These are phyloP conservation scores for Aspergillus tamarii DNA, from an alignment of 2,329 filamentous ascomycete genomes.

Conservation along the genomic window DNA sequence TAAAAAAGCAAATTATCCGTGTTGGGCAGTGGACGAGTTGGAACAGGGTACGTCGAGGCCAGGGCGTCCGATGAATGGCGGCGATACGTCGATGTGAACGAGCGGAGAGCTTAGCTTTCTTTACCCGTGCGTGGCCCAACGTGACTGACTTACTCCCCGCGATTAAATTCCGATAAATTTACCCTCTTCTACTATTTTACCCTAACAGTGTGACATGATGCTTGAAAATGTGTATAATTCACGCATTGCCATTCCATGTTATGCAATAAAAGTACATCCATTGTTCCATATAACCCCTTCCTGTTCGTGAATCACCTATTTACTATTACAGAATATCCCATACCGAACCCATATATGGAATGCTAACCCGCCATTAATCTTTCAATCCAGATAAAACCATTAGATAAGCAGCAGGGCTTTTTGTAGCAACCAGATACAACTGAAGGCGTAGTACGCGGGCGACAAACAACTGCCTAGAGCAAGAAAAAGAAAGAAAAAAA, in stretches of 20 bases:
- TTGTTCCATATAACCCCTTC: not conserved
- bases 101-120: conserved; percentile 4
- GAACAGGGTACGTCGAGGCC: conserved; percentile 1
- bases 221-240: not conserved
- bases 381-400: not conserved
- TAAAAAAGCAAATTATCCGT: conserved; percentile 15
- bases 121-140: not conserved
- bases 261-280: not conserved
- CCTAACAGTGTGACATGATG: not conserved
- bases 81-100: conserved; percentile 1
- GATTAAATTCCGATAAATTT: not conserved
- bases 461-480: not conserved
- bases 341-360: not conserved
- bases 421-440: not conserved
- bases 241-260: not conserved
- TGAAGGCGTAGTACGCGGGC: not conserved
- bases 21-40: conserved; percentile 12
- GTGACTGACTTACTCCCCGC: not conserved
- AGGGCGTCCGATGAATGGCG: conserved; percentile 2
- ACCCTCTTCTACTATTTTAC: not conserved
- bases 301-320: not conserved
- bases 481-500: not conserved
- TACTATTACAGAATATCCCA: conserved; percentile 2
- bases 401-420: not conserved
- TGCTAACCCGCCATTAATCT: not conserved